These are phyloP conservation scores for Thalia dealbata DNA, from an alignment of 176 grass and related monocot species.

Conservation along the genomic window DNA sequence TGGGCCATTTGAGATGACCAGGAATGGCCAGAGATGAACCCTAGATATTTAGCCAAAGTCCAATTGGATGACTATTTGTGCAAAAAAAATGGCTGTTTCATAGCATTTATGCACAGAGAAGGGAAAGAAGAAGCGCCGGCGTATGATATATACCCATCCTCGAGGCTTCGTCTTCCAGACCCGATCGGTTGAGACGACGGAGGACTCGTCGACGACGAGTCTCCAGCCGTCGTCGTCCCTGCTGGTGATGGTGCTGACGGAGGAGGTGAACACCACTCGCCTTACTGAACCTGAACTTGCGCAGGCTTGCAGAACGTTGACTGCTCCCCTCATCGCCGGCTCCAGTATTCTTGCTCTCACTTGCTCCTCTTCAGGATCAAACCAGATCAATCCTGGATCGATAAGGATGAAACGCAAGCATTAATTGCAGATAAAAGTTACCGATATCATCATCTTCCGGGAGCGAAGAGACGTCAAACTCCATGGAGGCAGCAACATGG, in stretches of 20 bases:
- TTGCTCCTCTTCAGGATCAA: slow-evolving; percentile 35
- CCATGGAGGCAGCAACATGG: slow-evolving; percentile 91
- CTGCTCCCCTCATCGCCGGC: slow-evolving; percentile 47
- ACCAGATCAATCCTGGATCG: too few relatives aligned
- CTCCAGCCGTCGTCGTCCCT: slow-evolving; percentile 26
- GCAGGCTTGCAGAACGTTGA: slow-evolving; percentile 62
- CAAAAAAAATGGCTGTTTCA: too few relatives aligned
- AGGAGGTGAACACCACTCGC: slow-evolving; percentile 72
- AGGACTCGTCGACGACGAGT: slow-evolving; percentile 60
- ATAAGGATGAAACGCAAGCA: too few relatives aligned
- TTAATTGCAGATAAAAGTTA: slow-evolving; percentile 13
- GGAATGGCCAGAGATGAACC: too few relatives aligned
- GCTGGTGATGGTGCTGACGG: slow-evolving; percentile 65
- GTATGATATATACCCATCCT: slow-evolving; percentile 49
- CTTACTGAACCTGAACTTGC: slow-evolving; percentile 38
- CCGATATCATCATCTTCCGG: slow-evolving; percentile 42
- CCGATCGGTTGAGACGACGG: slow-evolving; percentile 18
- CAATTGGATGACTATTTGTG: too few relatives aligned
- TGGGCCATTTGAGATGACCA: too few relatives aligned
- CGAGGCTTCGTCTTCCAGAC: slow-evolving; percentile 58
- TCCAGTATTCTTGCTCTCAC: slow-evolving; percentile 44
- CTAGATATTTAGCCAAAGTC: too few relatives aligned
- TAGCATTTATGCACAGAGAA: too few relatives aligned
- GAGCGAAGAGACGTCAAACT: slow-evolving; percentile 36
- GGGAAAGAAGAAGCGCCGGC: too few relatives aligned